A percentile compares a stretch with the other conserved stretches of the same genome.
Conservation (phyloP, 2,329 filamentous ascomycete species). For the Fusarium acutatum region DNA sequence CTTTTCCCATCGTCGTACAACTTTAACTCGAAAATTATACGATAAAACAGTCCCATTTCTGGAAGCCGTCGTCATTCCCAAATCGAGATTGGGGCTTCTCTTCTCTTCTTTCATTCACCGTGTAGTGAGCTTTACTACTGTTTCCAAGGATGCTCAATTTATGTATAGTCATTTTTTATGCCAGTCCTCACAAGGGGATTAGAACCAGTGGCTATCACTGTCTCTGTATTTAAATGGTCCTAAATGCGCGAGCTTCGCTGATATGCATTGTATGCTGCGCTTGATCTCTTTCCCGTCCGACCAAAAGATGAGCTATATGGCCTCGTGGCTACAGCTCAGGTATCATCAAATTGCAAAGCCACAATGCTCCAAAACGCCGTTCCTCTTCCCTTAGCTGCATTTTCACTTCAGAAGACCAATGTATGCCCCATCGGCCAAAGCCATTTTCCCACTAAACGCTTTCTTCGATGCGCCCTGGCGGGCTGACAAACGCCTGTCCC, state of each 20-base stretch:
- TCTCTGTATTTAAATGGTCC: constrained; percentile 1
- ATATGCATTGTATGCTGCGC: background rate
- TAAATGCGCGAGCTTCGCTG: background rate
- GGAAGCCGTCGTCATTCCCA: background rate
- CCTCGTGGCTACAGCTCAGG: constrained; percentile 35
- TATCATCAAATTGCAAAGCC: constrained; percentile 39
- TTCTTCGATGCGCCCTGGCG: constrained; percentile 7
- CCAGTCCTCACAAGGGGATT: background rate
- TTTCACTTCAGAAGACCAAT: constrained; percentile 2
- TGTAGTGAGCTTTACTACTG: background rate
- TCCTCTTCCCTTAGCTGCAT: constrained; percentile 8
- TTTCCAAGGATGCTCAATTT: background rate
- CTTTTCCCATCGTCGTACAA: background rate
- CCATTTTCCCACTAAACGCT: constrained; percentile 10
- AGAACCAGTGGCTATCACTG: background rate
- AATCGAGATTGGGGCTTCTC: background rate
- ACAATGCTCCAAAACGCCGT: constrained; percentile 35
- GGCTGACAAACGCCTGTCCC: constrained; percentile 17
- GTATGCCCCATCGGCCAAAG: background rate
- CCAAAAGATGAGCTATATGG: constrained; percentile 33
- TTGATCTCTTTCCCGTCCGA: background rate
- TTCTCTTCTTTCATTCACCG: background rate
- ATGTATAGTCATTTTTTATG: background rate
- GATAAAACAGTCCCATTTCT: background rate
- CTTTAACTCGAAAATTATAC: background rate